These are phyloP conservation scores for Cordyceps militaris DNA, from an alignment of 2,329 filamentous ascomycete species.

Conservation along the genomic window DNA sequence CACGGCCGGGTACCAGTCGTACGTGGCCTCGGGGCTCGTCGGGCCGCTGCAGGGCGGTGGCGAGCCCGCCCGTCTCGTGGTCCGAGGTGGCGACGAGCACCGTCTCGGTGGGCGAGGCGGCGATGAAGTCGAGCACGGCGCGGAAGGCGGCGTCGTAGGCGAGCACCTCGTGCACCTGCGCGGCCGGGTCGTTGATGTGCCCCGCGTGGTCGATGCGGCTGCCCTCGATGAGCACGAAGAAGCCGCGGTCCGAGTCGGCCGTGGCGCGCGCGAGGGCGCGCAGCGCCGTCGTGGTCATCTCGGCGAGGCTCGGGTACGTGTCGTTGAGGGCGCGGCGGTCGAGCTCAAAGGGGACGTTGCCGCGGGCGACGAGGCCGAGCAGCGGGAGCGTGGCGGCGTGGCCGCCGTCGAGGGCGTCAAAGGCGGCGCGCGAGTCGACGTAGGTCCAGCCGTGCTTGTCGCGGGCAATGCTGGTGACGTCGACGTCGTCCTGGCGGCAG, in stretches of 20 bases:
- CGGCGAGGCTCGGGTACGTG: conserved; percentile 78
- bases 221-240: conserved; percentile 98
- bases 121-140: conserved; percentile 76
- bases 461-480: conserved; percentile 67
- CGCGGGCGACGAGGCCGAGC: conserved; percentile 74
- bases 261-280: conserved; percentile 75
- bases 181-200: conserved; percentile 74
- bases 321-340: conserved; percentile 75
- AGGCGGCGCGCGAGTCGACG: conserved; percentile 61
- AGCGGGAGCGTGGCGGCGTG: conserved; percentile 67
- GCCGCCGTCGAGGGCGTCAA: conserved; percentile 66
- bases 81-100: conserved; percentile 87
- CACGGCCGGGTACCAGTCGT: conserved; percentile 74
- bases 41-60: conserved; percentile 63
- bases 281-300: conserved; percentile 83
- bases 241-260: conserved; percentile 76
- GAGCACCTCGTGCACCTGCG: conserved; percentile 86
- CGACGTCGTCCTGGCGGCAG: conserved; percentile 71
- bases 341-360: conserved; percentile 87
- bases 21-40: conserved; percentile 48
- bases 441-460: conserved; percentile 75
- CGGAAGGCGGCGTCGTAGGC: conserved; percentile 86
- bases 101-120: conserved; percentile 63
- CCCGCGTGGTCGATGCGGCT: conserved; percentile 94
- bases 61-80: conserved; percentile 89